phyloP scores from a whole-genome alignment of 2,329 filamentous ascomycete species.

The Diaporthe aspalathi region DNA sequence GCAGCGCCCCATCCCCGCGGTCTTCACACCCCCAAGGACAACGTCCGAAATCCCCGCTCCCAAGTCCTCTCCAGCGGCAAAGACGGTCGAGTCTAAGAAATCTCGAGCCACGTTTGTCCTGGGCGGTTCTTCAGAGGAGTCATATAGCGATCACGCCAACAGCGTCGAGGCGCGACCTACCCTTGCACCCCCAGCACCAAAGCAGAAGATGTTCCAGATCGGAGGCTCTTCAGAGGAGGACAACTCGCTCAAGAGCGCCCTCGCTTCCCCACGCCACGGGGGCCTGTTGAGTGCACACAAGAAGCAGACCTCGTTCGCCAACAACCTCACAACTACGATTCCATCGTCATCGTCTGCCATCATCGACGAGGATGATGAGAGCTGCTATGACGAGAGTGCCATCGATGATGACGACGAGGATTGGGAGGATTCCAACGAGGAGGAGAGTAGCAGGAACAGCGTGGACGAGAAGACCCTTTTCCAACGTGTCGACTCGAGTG shows the following conservation, averaged over 20 bases:
- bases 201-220: constrained; percentile 62
- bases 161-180: constrained; percentile 50
- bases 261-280: constrained; percentile 57
- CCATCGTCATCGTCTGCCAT: constrained; percentile 58
- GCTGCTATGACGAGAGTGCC: constrained; percentile 83
- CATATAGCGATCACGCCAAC: constrained; percentile 70
- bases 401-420: constrained; percentile 80
- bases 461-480: constrained; percentile 85
- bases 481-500: constrained; percentile 88
- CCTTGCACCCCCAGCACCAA: constrained; percentile 49
- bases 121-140: constrained; percentile 82
- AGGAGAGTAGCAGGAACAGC: constrained; percentile 85
- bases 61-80: constrained; percentile 66
- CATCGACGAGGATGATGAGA: constrained; percentile 62
- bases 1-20: constrained; percentile 64
- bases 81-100: constrained; percentile 76
- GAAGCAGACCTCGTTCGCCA: constrained; percentile 86
- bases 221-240: constrained; percentile 79
- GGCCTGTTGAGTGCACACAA: constrained; percentile 62
- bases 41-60: constrained; percentile 72
- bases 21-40: constrained; percentile 59
- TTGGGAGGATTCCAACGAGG: constrained; percentile 73
- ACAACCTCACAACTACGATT: constrained; percentile 77
- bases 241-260: constrained; percentile 73
- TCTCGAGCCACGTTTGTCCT: constrained; percentile 73